A percentile compares a stretch with the other conserved stretches of the same genome.
These are phyloP conservation scores for Curvularia spicifera DNA, from an alignment of 2,329 filamentous ascomycete species.

Conservation along the genomic window DNA sequence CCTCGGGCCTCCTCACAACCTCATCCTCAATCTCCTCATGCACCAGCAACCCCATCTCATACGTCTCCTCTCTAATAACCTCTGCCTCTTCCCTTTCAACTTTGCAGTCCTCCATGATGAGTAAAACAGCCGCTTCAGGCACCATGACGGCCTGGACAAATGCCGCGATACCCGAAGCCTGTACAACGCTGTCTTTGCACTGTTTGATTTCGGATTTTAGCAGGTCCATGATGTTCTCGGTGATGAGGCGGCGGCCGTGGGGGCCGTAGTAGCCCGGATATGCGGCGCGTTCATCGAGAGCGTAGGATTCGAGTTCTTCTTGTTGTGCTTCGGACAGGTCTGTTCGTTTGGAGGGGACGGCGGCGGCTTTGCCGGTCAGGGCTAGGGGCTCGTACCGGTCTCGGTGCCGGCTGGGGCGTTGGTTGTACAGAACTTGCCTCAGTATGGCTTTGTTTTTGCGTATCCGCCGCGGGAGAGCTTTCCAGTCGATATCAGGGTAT, in stretches of 20 bases:
- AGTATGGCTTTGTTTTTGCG: conserved; percentile 62
- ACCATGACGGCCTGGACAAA: conserved; percentile 65
- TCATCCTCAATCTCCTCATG: conserved; percentile 68
- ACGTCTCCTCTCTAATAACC: conserved; percentile 69
- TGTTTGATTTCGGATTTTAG: conserved; percentile 38
- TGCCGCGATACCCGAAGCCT: conserved; percentile 37
- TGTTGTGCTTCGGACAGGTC: conserved; percentile 52
- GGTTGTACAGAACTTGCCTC: conserved; percentile 64
- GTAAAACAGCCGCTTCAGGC: conserved; percentile 66
- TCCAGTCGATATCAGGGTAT: conserved; percentile 78
- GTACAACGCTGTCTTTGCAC: conserved; percentile 40
- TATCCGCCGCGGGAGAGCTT: conserved; percentile 64
- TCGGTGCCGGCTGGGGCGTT: conserved; percentile 22
- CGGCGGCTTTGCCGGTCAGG: conserved; percentile 34
- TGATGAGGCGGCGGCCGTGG: conserved; percentile 74
- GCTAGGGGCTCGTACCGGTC: conserved; percentile 32
- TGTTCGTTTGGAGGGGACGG: conserved; percentile 45
- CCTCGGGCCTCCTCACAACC: conserved; percentile 34
- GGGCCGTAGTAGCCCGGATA: conserved; percentile 80
- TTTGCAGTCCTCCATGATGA: conserved; percentile 65
- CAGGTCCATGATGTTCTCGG: conserved; percentile 50
- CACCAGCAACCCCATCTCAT: conserved; percentile 69
- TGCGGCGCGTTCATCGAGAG: conserved; percentile 27
- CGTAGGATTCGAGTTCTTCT: conserved; percentile 37
- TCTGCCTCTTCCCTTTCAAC: conserved; percentile 55